Evolutionary conservation across 306 rosid species (phyloP).

Genomic region (Rosa multiflora): DNA sequence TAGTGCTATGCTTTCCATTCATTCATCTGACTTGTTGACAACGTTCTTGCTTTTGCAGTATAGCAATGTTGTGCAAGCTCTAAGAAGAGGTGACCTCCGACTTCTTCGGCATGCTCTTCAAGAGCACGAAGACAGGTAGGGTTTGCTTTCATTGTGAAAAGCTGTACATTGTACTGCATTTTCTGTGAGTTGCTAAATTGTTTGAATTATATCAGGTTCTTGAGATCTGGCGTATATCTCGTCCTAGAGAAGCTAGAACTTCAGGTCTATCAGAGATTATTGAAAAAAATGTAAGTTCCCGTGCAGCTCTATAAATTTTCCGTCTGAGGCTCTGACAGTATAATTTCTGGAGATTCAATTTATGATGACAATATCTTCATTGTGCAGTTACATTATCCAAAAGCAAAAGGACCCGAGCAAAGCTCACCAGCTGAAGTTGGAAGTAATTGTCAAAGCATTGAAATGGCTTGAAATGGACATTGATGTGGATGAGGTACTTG

Average conservation of each 20-base stretch:
- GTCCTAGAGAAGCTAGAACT: constrained; percentile 98
- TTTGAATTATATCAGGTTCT: constrained; percentile 56
- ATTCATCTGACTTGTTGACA: neutral
- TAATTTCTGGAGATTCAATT: neutral
- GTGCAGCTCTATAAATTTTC: constrained; percentile 7
- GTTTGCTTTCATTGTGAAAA: neutral
- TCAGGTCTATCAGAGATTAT: constrained; percentile 89
- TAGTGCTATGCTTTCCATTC: constrained; percentile 9
- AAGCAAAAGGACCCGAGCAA: constrained; percentile 87
- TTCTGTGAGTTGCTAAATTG: constrained; percentile 14
- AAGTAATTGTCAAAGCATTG: constrained; percentile 84
- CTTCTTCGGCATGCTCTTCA: constrained; percentile 88
- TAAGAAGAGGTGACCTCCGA: constrained; percentile 88
- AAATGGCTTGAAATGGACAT: constrained; percentile 92
- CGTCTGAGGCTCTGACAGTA: neutral
- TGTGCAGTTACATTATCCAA: constrained; percentile 72
- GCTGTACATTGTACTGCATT: constrained; percentile 13
- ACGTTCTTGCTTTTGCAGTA: constrained; percentile 51
- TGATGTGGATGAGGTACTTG: constrained; percentile 87
- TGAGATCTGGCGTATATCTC: constrained; percentile 95
- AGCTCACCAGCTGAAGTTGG: constrained; percentile 95
- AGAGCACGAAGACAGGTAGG: constrained; percentile 79
- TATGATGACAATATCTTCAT: constrained; percentile 23
- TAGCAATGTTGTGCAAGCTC: constrained; percentile 63
- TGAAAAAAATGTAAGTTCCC: constrained; percentile 81